Percentiles rank a stretch among this genome's conserved stretches.
phyloP scores from a whole-genome alignment of 257 asterid genomes.

The Marsdenia floribunda region DNA sequence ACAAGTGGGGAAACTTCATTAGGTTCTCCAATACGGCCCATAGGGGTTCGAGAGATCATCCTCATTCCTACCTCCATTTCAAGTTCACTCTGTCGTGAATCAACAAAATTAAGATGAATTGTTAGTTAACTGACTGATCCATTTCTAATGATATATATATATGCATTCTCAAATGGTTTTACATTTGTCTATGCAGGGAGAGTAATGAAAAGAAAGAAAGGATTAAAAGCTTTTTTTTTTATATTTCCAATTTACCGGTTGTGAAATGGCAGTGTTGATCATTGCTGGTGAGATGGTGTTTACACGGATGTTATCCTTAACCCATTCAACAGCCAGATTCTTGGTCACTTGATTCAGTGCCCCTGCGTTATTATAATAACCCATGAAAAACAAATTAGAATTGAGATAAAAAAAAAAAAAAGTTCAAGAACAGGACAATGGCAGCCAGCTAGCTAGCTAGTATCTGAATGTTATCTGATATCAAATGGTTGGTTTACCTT shows the following conservation, averaged over 20 bases:
- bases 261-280: constrained; percentile 12
- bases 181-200: too few species aligned
- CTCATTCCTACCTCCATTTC: too few species aligned
- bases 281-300: background rate
- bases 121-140: too few species aligned
- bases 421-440: too few species aligned
- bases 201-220: too few species aligned
- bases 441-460: background rate
- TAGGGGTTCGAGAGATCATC: background rate
- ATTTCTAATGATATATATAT: too few species aligned
- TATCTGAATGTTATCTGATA: background rate
- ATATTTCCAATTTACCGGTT: background rate
- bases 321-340: constrained; percentile 4
- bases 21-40: background rate
- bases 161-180: too few species aligned
- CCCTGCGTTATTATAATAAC: background rate
- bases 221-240: too few species aligned
- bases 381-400: background rate
- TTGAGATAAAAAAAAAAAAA: too few species aligned
- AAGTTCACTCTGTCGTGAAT: too few species aligned
- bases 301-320: background rate
- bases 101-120: too few species aligned
- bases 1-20: background rate
- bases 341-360: constrained; percentile 4
- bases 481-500: background rate